Base-by-base conservation (phyloP, 129 eudicot species). In the Flaveria ramosissima region DNA sequence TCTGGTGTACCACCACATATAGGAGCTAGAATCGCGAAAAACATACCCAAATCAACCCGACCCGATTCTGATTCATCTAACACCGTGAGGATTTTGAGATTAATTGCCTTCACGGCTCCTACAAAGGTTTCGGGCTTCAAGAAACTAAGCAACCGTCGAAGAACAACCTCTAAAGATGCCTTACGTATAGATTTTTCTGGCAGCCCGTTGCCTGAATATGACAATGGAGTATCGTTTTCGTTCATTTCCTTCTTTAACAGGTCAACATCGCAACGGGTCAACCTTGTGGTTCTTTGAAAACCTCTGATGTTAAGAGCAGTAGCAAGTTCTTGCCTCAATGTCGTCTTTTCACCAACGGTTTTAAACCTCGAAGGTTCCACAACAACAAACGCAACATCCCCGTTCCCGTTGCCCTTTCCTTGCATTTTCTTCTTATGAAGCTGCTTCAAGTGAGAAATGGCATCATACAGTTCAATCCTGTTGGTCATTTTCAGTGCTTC, bases 401-500 rank as follows among this genome's bases (percentile, higher is more conserved):
- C 90, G 42, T 89, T 94, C 47, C 83, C 91, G 42, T 75, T 73
- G 14, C 78, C 83, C 53, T 84, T 90, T 26, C 96, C 93, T 73
- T 88, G 89, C 81, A 87, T 57, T 77, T 75, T 93, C 86, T 87
- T 91, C 83, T 86, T 94, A 53, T 94, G 96, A 52, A 94, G 89
- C 73, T 94, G 99, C 76, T 94, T 94, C 92, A 94, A 83, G 80
- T 94, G 99, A 21, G 89, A 61, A 55, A 94, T 82, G 24, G 99
- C 97, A 81, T 94, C 99, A 47, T 94, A 93, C 72, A 94, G 80
- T 45, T 94, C 99, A 57, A 94, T 92, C 86, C 99, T 81, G 73
- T 94, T 94, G 1, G 99, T 94, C 99, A 94, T 94, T 75, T 91
- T 94, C 76, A 94, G 78, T 69, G 99, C 97, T 67, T 94, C 99